Evolutionary conservation across 1,284 basidiomycete genomes (phyloP).

Genomic region (Rhodotorula sp.): DNA sequence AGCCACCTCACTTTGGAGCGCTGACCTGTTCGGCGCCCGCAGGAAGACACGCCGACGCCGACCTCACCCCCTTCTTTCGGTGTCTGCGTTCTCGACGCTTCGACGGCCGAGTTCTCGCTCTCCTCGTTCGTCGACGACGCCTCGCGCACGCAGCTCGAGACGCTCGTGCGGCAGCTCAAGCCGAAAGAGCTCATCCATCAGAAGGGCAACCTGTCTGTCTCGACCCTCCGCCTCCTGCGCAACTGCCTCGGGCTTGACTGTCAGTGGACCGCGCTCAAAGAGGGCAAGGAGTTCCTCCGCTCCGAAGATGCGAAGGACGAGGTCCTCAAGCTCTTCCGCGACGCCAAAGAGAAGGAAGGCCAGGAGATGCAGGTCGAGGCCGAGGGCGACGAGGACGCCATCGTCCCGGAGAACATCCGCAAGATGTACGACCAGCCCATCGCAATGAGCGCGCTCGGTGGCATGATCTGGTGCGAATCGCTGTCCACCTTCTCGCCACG

Average conservation of each 20-base stretch:
- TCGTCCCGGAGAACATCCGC: conserved; percentile 64
- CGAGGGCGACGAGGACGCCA: conserved; percentile 58
- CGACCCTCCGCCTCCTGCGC: conserved; percentile 77
- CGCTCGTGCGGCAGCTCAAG: conserved; percentile 84
- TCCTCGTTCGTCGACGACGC: conserved; percentile 89
- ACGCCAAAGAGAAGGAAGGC: conserved; percentile 9
- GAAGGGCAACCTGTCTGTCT: conserved; percentile 77
- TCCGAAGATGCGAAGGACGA: conserved; percentile 71
- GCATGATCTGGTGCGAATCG: conserved; percentile 73
- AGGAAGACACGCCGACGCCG: conserved; percentile 48
- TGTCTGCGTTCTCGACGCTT: conserved; percentile 89
- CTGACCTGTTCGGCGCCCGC: conserved; percentile 48
- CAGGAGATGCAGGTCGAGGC: conserved; percentile 11
- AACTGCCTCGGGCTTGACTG: conserved; percentile 73
- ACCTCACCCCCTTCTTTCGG: conserved; percentile 64
- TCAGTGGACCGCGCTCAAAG: conserved; percentile 77
- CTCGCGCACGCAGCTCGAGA: conserved; percentile 89
- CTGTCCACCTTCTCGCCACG: not conserved
- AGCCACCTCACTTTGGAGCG: not conserved
- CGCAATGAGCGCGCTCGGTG: conserved; percentile 80
- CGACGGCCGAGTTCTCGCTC: conserved; percentile 93
- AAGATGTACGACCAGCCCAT: conserved; percentile 65
- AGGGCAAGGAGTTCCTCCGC: conserved; percentile 75
- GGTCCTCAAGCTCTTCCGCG: conserved; percentile 68
- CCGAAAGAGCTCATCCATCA: conserved; percentile 92